Evolutionary conservation across 176 grass and related monocot species (phyloP).

Genomic region (Paspalum notatum): DNA sequence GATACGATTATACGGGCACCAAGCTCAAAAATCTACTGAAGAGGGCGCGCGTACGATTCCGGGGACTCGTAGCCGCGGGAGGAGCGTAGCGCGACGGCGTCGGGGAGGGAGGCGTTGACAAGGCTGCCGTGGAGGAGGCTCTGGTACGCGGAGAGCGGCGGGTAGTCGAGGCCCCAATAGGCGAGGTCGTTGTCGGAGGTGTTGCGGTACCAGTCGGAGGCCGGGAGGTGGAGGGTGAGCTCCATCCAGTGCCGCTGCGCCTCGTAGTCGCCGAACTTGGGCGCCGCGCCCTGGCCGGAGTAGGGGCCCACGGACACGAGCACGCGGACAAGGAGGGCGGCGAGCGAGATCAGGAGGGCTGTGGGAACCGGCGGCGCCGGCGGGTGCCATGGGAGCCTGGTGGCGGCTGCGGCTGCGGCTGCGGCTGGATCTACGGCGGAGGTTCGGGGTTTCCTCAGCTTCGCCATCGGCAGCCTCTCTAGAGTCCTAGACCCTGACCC

Average conservation of each 20-base stretch:
- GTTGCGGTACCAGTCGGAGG: conserved; percentile 84
- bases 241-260: conserved; percentile 99
- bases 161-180: conserved; percentile 98
- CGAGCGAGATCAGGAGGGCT: conserved; percentile 56
- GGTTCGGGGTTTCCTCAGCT: conserved; percentile 44
- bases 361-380: conserved; percentile 42
- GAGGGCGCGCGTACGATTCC: conserved; percentile 49
- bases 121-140: conserved; percentile 76
- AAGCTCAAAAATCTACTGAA: neutral
- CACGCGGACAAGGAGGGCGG: conserved; percentile 72
- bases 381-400: conserved; percentile 45
- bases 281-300: conserved; percentile 72
- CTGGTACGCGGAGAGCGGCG: conserved; percentile 95
- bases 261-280: conserved; percentile 95
- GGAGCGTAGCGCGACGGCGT: conserved; percentile 63
- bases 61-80: conserved; percentile 84
- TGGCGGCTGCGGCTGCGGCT: neutral
- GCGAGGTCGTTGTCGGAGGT: conserved; percentile 79
- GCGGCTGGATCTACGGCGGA: conserved; percentile 3
- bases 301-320: conserved; percentile 86
- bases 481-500: too few relatives aligned
- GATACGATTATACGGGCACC: neutral
- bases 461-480: conserved; percentile 45
- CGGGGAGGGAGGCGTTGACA: conserved; percentile 74
- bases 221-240: conserved; percentile 79